Percentiles rank a stretch among this genome's conserved stretches.
phyloP scores from a whole-genome alignment of 768 basidiomycete genomes.

The Kockovaella imperatae region DNA sequence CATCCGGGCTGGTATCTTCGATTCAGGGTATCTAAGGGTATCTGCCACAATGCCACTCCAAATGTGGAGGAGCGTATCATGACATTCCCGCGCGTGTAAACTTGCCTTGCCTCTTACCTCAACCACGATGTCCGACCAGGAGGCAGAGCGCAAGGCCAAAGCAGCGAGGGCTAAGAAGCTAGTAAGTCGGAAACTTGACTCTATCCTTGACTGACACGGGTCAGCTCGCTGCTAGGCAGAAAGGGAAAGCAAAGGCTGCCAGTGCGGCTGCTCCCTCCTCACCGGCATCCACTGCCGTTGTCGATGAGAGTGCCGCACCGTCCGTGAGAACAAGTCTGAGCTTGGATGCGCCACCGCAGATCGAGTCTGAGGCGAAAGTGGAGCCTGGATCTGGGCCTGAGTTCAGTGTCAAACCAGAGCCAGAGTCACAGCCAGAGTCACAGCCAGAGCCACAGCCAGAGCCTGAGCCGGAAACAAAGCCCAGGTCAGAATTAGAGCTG shows the following conservation, averaged over 20 bases:
- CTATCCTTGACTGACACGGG: not conserved
- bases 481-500: no score
- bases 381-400: no score
- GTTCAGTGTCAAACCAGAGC: not conserved
- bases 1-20: no score
- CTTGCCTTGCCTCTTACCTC: no score
- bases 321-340: slow-evolving; percentile 33
- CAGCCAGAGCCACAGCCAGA: not conserved
- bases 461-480: no score
- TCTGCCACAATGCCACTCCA: no score
- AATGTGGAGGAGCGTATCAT: no score
- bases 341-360: slow-evolving; percentile 19
- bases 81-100: no score
- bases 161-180: slow-evolving; percentile 42
- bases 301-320: slow-evolving; percentile 1
- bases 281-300: slow-evolving; percentile 9
- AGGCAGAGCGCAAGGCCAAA: slow-evolving; percentile 41
- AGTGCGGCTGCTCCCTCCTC: slow-evolving; percentile 18
- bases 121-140: slow-evolving; percentile 32
- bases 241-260: slow-evolving; percentile 19
- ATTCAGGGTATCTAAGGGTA: no score
- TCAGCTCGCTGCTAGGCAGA: slow-evolving; percentile 28
- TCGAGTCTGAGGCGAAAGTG: slow-evolving; percentile 9
- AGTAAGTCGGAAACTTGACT: slow-evolving; percentile 15
- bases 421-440: slow-evolving; percentile 1